Evolutionary conservation across 805 yeast species (phyloP).

Genomic region (Naumovozyma castellii): DNA sequence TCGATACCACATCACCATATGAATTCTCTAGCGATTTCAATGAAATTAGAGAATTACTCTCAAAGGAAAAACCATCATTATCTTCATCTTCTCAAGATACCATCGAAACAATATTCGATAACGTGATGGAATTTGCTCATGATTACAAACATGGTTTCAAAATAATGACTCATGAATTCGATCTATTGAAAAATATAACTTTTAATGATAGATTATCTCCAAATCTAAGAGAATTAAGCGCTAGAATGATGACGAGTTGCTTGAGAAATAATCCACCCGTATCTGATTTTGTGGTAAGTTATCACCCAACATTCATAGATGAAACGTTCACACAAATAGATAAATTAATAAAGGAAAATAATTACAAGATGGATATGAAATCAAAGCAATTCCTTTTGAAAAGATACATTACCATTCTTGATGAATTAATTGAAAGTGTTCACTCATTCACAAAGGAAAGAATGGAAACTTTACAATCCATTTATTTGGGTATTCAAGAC

Average conservation of each 20-base stretch:
- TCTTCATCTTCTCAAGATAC: constrained; percentile 7
- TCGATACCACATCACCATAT: constrained; percentile 6
- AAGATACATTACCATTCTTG: constrained; percentile 24
- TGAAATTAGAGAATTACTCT: constrained; percentile 20
- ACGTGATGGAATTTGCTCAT: constrained; percentile 53
- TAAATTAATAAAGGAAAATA: background rate
- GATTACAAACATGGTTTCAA: constrained; percentile 52
- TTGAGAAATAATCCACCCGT: constrained; percentile 70
- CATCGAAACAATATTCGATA: constrained; percentile 26
- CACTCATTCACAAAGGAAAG: constrained; percentile 9
- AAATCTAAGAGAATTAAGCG: constrained; percentile 39
- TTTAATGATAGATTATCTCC: constrained; percentile 12
- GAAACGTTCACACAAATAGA: constrained; percentile 21
- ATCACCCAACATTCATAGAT: constrained; percentile 33
- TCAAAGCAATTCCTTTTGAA: constrained; percentile 10
- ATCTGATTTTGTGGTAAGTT: constrained; percentile 28
- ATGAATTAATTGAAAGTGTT: constrained; percentile 15
- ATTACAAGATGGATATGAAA: background rate
- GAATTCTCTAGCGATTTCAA: constrained; percentile 26
- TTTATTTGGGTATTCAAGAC: constrained; percentile 13
- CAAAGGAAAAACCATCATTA: constrained; percentile 3
- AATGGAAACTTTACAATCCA: constrained; percentile 12
- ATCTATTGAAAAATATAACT: constrained; percentile 10
- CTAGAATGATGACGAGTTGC: constrained; percentile 55
- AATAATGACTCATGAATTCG: constrained; percentile 31